Conservation (phyloP, 805 yeast genomes). For the Priceomyces medius region DNA sequence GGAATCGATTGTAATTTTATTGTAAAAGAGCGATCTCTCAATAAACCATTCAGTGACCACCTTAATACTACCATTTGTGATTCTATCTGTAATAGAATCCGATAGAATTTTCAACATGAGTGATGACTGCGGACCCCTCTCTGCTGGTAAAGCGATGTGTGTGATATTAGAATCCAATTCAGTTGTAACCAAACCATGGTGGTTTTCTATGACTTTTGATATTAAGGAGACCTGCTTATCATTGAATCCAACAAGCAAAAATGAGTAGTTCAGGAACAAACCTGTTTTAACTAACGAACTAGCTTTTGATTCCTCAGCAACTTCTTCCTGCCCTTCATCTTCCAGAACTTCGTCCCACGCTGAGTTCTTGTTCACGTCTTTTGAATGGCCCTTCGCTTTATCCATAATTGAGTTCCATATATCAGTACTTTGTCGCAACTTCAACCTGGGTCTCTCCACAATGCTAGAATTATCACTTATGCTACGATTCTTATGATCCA, state of each 20-base stretch:
- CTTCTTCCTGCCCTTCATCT: slow-evolving; percentile 11
- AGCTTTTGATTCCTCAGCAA: slow-evolving; percentile 10
- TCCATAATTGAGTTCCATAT: slow-evolving; percentile 49
- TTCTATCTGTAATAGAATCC: slow-evolving; percentile 18
- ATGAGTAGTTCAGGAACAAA: slow-evolving; percentile 43
- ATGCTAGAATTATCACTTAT: neutral
- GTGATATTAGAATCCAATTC: slow-evolving; percentile 24
- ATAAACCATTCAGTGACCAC: slow-evolving; percentile 78
- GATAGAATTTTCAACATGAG: slow-evolving; percentile 27
- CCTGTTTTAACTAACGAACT: slow-evolving; percentile 12
- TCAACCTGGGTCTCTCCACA: slow-evolving; percentile 3
- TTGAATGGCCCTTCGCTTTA: slow-evolving; percentile 14
- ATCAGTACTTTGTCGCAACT: slow-evolving; percentile 23
- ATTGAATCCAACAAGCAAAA: slow-evolving; percentile 44
- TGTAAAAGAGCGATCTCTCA: slow-evolving; percentile 68
- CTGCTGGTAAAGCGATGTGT: slow-evolving; percentile 33
- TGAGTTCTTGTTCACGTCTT: slow-evolving; percentile 16
- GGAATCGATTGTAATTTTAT: slow-evolving; percentile 46
- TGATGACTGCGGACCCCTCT: slow-evolving; percentile 27
- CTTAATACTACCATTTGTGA: slow-evolving; percentile 19
- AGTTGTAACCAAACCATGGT: slow-evolving; percentile 37
- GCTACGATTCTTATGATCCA: slow-evolving; percentile 6
- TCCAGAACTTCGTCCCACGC: slow-evolving; percentile 25
- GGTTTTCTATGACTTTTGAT: slow-evolving; percentile 42
- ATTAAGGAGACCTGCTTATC: slow-evolving; percentile 37